Conservation (phyloP, 2,329 filamentous ascomycete genomes). For the Leptographium flavum region DNA sequence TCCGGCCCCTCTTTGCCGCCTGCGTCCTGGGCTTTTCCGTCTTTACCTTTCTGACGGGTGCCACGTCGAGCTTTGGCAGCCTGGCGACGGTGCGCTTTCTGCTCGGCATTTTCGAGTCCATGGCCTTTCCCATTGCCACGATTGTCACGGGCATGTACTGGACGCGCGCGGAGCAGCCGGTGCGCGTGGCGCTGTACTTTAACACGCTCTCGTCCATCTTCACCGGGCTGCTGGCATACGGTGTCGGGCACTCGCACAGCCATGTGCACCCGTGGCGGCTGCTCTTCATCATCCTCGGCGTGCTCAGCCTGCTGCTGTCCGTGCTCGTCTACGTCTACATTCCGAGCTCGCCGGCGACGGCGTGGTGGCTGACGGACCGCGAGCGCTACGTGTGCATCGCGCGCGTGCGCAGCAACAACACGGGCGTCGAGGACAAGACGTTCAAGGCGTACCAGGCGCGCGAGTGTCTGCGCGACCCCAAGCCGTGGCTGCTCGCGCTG, state of each 20-base stretch:
- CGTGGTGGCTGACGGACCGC: slow-evolving; percentile 11
- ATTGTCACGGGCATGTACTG: slow-evolving; percentile 6
- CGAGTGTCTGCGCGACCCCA: slow-evolving; percentile 19
- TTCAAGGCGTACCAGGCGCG: slow-evolving; percentile 17
- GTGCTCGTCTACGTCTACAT: no score
- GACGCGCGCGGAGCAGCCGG: slow-evolving; percentile 8
- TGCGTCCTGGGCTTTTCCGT: no score
- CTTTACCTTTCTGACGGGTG: no score
- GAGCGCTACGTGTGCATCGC: slow-evolving; percentile 18
- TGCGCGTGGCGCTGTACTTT: slow-evolving; percentile 5
- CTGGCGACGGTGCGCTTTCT: slow-evolving; percentile 7
- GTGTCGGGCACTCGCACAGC: background rate
- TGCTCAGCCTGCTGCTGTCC: slow-evolving; percentile 16
- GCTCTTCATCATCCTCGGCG: slow-evolving; percentile 18
- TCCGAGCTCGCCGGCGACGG: slow-evolving; percentile 31
- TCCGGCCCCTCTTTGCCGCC: no score
- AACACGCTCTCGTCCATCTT: slow-evolving; percentile 5
- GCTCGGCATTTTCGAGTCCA: slow-evolving; percentile 7
- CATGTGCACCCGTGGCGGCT: slow-evolving; percentile 14
- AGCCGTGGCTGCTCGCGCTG: no score
- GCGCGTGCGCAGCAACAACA: slow-evolving; percentile 20
- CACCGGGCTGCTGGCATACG: no score
- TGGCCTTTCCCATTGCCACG: slow-evolving; percentile 6
- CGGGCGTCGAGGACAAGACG: slow-evolving; percentile 20
- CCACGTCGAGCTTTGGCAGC: slow-evolving; percentile 5